Conservation (phyloP, 1,284 basidiomycete species). For the Porphyrellus sp. region DNA sequence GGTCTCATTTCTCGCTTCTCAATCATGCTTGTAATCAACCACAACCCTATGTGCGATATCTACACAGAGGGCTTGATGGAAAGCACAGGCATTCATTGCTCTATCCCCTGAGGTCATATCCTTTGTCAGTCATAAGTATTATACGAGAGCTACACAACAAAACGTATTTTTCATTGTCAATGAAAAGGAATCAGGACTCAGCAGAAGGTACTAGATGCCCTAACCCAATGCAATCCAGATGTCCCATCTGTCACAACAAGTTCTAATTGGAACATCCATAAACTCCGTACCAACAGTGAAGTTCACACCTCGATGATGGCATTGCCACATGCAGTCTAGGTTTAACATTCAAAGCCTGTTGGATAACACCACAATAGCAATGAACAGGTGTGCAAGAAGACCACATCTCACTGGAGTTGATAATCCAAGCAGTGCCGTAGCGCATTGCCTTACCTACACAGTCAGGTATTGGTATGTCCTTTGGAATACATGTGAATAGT, state of each 20-base stretch:
- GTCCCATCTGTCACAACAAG: constrained; percentile 13
- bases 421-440: no score
- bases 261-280: constrained; percentile 8
- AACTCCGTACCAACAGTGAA: constrained; percentile 1
- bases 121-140: constrained; percentile 17
- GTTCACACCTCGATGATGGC: neutral
- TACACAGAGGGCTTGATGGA: constrained; percentile 12
- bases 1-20: neutral
- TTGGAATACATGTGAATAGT: no score
- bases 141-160: neutral
- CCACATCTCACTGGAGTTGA: no score
- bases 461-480: no score
- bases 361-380: neutral
- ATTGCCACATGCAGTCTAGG: neutral
- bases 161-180: no score
- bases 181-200: neutral
- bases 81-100: constrained; percentile 1
- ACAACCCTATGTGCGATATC: constrained; percentile 17
- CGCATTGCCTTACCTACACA: no score
- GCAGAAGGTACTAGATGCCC: constrained; percentile 8
- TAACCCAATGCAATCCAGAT: constrained; percentile 6
- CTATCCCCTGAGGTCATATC: constrained; percentile 16
- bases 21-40: constrained; percentile 11
- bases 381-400: neutral
- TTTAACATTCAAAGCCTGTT: neutral